Evolutionary conservation across 1,284 basidiomycete genomes (phyloP), one percentile per base, ranked within the genome.

Genomic region (Mycena sp.): DNA sequence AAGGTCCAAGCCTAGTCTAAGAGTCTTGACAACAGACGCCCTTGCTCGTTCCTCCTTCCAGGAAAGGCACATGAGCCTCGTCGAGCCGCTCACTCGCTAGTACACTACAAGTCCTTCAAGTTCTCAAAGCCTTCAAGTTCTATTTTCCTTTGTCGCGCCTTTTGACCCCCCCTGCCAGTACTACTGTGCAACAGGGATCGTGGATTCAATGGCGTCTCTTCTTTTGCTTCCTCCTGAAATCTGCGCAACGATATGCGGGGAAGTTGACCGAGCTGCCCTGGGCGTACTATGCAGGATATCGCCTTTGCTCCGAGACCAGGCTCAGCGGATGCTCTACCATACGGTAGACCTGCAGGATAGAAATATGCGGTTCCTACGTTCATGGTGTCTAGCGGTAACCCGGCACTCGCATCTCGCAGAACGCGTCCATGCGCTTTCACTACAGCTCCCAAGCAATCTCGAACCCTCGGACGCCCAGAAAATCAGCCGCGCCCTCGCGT

Each of bases 161-260:
- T n/a, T n/a, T n/a, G n/a, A n/a, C n/a, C n/a, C n/a, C n/a, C n/a
- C n/a, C n/a, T n/a, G n/a, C n/a, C n/a, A n/a, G n/a, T n/a, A n/a
- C n/a, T n/a, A n/a, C n/a, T n/a, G n/a, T n/a, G n/a, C n/a, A n/a
- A n/a, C n/a, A n/a, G n/a, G n/a, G n/a, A n/a, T n/a, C n/a, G n/a
- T n/a, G n/a, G n/a, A n/a, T 35, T 35, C 32, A 21, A 23, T 37
- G n/a, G n/a, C n/a, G 32, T 40, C 35, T 37, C 35, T 29, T 6
- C 21, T 45, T 4, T 21, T 21, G 6, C 52, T 57, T 29, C 54
- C 54, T 12, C 54, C 32, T 12, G 54, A 57, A 57, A 57, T 48
- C 7, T 57, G 44, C 21, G 43, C 54, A 2, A 37, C 14, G n/a
- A 57, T 57, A n/a, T 57, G 54, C 44, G 44, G 38, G 7, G 23